Base-by-base conservation (phyloP, 2,329 filamentous ascomycete genomes). In the Exophiala xenobiotica region DNA sequence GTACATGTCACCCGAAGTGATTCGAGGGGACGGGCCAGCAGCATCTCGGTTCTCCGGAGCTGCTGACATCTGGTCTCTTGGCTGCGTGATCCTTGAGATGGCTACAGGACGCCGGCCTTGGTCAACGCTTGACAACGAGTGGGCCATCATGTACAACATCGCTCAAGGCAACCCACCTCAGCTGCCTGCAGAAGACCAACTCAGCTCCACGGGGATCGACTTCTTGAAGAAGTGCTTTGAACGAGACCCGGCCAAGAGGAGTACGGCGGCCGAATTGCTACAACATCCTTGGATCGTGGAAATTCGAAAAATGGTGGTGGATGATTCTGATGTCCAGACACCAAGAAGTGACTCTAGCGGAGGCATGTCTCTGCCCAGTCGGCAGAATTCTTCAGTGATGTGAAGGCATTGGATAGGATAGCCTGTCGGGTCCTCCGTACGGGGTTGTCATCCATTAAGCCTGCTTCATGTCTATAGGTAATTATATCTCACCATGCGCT, bases 81-180 rank as follows among this genome's bases (percentile, higher is more conserved):
- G 93, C 47, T 99, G 93, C 67, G 93, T 99, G 29, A 89, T 99
- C 59, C 81, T 96, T 35, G 93, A 99, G 70, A 97, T 99, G 92
- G 90, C 90, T 3, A 99, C 93, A 0, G 93, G 93, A 16, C 83
- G 90, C 56, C 84, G 92, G 12, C 93, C 93, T 1, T 99, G 93
- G 93, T 90, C 90, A 20, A 90, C 86, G 59, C 83, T 97, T 40
- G 93, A 99, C 74, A 99, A 99, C 67, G 93, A 99, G 70, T 99
- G 91, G 90, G 93, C 93, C 35, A 97, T 99, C 74, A 99, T 99
- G 93, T 99, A 96, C 79, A 97, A 97, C 75, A 99, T 99, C 65
- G 93, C 93, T 1, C 92, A 96, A 67, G 93, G 93, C 59, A 95
- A 96, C 63, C 88, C 90, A 42, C 93, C 93, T 4, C 86, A 90